These are phyloP conservation scores for Aciculoconidium aculeatum DNA, from an alignment of 805 yeast genomes.

Conservation along the genomic window DNA sequence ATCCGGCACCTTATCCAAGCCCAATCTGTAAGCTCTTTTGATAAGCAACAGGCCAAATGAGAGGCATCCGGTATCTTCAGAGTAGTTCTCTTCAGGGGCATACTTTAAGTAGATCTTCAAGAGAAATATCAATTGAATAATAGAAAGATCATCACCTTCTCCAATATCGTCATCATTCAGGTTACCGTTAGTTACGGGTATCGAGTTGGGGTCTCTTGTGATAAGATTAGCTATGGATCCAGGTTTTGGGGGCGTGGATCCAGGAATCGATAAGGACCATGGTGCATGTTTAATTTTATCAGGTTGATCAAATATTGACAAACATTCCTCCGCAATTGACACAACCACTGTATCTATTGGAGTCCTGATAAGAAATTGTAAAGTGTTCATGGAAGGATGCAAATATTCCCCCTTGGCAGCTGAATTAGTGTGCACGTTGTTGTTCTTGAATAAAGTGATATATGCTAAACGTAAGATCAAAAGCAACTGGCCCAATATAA, in stretches of 20 bases:
- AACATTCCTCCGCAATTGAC: conserved; percentile 12
- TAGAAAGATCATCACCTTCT: conserved; percentile 9
- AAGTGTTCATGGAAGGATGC: no score
- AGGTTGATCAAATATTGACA: no score
- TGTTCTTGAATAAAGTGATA: conserved; percentile 23
- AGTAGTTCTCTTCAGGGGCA: conserved; percentile 11
- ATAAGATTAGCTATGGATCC: no score
- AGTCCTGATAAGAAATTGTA: conserved; percentile 13
- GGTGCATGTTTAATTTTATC: no score
- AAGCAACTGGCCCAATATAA: conserved; percentile 26
- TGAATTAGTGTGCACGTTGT: no score
- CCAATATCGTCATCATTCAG: background rate
- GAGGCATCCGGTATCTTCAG: conserved; percentile 4
- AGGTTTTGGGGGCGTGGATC: no score
- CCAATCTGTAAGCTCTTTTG: conserved; percentile 15
- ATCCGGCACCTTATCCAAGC: conserved; percentile 18
- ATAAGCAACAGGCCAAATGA: conserved; percentile 6
- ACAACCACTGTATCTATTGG: conserved; percentile 16
- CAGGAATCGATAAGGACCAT: no score
- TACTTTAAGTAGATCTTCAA: conserved; percentile 12
- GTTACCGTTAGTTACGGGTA: no score
- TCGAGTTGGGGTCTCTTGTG: no score
- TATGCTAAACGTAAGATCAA: conserved; percentile 28
- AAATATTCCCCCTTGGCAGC: no score
- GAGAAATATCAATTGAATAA: conserved; percentile 14